phyloP scores from a whole-genome alignment of 2,329 filamentous ascomycete genomes.

The Neofusicoccum kwambonambiense region DNA sequence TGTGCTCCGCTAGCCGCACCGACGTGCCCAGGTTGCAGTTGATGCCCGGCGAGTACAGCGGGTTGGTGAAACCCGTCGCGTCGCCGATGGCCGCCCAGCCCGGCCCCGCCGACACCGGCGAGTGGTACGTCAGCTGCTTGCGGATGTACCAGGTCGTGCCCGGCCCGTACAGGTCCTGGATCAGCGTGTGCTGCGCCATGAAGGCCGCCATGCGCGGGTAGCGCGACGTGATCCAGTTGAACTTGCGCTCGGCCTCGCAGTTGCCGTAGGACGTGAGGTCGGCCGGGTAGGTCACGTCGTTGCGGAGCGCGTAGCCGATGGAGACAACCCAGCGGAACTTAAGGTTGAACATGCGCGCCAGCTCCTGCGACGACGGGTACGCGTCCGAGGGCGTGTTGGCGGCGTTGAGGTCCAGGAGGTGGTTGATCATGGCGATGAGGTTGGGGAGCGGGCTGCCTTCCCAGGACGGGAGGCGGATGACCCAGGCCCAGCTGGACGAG shows the following conservation, averaged over 20 bases:
- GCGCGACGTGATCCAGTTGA: background rate
- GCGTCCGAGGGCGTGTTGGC: background rate
- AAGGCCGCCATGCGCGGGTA: background rate
- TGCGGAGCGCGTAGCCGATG: background rate
- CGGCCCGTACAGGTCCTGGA: background rate
- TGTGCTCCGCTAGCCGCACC: background rate
- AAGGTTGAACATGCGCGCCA: background rate
- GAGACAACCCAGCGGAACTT: background rate
- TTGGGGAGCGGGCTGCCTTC: background rate
- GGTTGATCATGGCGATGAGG: constrained; percentile 1
- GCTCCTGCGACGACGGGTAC: background rate
- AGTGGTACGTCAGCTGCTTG: background rate
- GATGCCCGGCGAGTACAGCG: background rate
- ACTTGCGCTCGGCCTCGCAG: background rate
- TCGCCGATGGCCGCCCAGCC: background rate
- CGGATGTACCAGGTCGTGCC: background rate
- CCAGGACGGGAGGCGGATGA: background rate
- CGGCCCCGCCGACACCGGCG: background rate
- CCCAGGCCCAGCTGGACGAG: background rate
- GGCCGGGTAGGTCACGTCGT: background rate
- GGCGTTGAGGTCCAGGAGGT: background rate
- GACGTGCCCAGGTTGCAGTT: background rate
- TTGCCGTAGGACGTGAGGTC: background rate
- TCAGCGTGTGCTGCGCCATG: background rate
- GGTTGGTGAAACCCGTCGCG: background rate